Conservation (phyloP, 1,284 basidiomycete genomes). For the Ceratobasidium sp. region DNA sequence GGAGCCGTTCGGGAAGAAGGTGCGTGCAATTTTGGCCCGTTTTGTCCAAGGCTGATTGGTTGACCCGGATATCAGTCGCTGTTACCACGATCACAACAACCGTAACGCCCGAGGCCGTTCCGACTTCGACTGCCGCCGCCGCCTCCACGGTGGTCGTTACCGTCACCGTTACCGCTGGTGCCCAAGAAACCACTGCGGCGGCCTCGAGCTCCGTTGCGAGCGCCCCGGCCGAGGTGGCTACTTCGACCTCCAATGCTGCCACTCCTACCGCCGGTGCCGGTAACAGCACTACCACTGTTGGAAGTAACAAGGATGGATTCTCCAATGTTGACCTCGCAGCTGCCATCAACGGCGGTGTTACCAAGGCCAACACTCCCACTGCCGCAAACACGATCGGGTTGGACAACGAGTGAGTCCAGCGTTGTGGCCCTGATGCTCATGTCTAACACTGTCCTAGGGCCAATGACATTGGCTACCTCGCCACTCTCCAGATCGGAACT, state of each 20-base stretch:
- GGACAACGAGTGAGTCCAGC: constrained; percentile 64
- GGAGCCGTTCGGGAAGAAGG: not conserved
- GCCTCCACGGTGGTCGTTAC: constrained; percentile 21
- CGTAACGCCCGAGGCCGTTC: not conserved
- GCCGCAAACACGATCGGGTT: constrained; percentile 69
- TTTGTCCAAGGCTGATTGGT: not conserved
- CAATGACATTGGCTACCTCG: constrained; percentile 68
- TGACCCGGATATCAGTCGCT: not conserved
- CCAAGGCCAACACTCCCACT: constrained; percentile 60
- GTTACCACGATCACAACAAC: constrained; percentile 25
- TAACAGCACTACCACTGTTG: not conserved
- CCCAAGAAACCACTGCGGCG: constrained; percentile 1
- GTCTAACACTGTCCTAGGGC: constrained; percentile 41
- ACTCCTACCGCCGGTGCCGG: constrained; percentile 42
- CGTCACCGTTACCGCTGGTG: constrained; percentile 3
- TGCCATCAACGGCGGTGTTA: constrained; percentile 54
- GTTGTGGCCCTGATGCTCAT: constrained; percentile 44
- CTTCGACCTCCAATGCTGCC: constrained; percentile 2
- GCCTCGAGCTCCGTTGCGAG: not conserved
- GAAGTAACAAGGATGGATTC: constrained; percentile 45
- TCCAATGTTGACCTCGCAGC: constrained; percentile 53
- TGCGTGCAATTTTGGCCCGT: constrained; percentile 8
- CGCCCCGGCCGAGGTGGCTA: not conserved
- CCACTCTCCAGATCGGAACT: constrained; percentile 77
- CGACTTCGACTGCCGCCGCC: not conserved